Conservation (phyloP, 768 basidiomycete species). For the Lactarius indigo region DNA sequence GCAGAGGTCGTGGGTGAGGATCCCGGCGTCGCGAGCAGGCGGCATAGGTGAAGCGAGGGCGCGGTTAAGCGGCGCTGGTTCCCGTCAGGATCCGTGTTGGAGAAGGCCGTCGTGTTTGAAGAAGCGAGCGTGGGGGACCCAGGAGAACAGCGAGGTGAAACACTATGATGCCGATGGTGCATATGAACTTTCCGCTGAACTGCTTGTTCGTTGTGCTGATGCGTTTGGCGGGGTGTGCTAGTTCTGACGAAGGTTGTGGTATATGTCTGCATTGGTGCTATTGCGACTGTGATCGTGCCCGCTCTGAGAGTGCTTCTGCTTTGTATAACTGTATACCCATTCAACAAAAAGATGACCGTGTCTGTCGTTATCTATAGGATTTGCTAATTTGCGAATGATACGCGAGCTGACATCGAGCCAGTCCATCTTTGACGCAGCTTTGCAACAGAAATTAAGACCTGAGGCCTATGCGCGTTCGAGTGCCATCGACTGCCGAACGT, state of each 20-base stretch:
- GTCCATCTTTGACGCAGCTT: no score
- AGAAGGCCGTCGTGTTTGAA: slow-evolving; percentile 20
- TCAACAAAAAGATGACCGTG: not conserved
- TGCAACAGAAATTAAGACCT: no score
- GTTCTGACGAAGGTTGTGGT: slow-evolving; percentile 90
- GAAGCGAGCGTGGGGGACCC: slow-evolving; percentile 25
- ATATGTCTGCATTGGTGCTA: slow-evolving; percentile 78
- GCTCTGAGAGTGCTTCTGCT: slow-evolving; percentile 28
- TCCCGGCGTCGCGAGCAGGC: slow-evolving; percentile 26
- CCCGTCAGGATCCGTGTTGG: not conserved
- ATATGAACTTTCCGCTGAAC: slow-evolving; percentile 28
- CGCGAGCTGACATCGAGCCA: not conserved
- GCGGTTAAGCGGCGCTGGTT: slow-evolving; percentile 24
- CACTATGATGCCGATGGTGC: slow-evolving; percentile 86
- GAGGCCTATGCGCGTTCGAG: no score
- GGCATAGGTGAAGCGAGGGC: slow-evolving; percentile 39
- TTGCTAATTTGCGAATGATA: not conserved
- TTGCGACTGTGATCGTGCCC: slow-evolving; percentile 61
- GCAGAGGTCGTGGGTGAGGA: slow-evolving; percentile 30
- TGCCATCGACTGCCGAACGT: no score
- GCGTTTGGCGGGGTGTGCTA: slow-evolving; percentile 30
- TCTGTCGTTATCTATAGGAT: not conserved
- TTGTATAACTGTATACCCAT: not conserved
- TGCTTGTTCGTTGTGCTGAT: slow-evolving; percentile 14
- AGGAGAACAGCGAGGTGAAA: slow-evolving; percentile 45